phyloP scores from a whole-genome alignment of 345 rosid genomes.

The Firmiana major region DNA sequence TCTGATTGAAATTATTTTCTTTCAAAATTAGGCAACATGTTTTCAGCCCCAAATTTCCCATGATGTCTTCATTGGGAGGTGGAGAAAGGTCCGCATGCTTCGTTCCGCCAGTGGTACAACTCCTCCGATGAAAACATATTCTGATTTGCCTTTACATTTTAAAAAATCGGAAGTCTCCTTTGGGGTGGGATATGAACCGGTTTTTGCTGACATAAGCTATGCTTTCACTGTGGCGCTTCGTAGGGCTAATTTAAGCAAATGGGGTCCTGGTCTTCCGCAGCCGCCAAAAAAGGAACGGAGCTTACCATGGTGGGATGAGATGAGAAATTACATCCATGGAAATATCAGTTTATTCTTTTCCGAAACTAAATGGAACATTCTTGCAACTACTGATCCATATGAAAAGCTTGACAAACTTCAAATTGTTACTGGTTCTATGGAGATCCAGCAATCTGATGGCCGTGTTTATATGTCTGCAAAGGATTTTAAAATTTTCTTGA shows the following conservation, averaged over 20 bases:
- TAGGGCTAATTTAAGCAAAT: conserved; percentile 83
- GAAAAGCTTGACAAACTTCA: conserved; percentile 92
- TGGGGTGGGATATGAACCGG: conserved; percentile 97
- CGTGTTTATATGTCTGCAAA: conserved; percentile 60
- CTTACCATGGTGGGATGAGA: conserved; percentile 99
- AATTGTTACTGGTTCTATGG: conserved; percentile 60
- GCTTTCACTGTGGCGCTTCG: conserved; percentile 97
- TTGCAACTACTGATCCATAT: conserved; percentile 90
- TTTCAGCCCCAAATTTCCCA: conserved; percentile 90
- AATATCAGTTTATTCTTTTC: conserved; percentile 55
- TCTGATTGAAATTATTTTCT: conserved; percentile 24
- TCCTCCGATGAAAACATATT: conserved; percentile 87
- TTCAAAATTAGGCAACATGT: conserved; percentile 69
- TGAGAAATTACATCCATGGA: conserved; percentile 96
- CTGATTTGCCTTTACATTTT: conserved; percentile 74
- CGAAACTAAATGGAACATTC: conserved; percentile 70
- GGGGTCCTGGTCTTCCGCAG: conserved; percentile 46
- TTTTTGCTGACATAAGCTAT: conserved; percentile 88
- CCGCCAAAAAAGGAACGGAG: conserved; percentile 81
- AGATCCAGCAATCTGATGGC: conserved; percentile 92
- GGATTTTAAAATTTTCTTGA: conserved; percentile 70
- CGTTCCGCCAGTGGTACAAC: conserved; percentile 96
- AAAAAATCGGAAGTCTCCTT: conserved; percentile 69
- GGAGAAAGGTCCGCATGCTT: conserved; percentile 92
- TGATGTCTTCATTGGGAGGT: conserved; percentile 87